A percentile compares a stretch with the other conserved stretches of the same genome.
Conservation (phyloP, 2,329 filamentous ascomycete genomes). For the Apiospora saccharicola region DNA sequence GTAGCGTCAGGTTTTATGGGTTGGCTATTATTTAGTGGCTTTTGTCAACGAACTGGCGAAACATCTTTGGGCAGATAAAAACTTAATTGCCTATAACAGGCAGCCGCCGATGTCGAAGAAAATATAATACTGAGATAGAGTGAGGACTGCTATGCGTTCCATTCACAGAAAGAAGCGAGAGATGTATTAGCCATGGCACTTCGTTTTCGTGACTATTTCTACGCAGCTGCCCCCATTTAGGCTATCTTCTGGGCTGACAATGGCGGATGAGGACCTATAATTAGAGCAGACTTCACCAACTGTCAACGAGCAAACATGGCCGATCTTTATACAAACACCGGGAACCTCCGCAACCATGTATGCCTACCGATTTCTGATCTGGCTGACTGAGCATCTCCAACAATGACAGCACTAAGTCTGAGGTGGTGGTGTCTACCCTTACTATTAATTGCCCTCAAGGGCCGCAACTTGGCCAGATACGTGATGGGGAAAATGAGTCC, state of each 20-base stretch:
- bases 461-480: too few species aligned
- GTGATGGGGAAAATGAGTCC: not conserved
- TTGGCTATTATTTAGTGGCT: slow-evolving; percentile 1
- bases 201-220: not conserved
- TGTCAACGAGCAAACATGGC: not conserved
- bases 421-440: not conserved
- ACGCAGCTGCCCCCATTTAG: not conserved
- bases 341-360: not conserved
- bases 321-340: not conserved
- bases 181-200: not conserved
- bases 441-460: not conserved
- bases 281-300: not conserved
- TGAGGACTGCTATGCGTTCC: not conserved
- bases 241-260: not conserved
- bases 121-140: not conserved
- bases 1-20: slow-evolving; percentile 1
- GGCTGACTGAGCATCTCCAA: not conserved
- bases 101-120: not conserved
- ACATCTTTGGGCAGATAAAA: not conserved
- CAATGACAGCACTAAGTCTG: not conserved
- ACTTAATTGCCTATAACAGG: not conserved
- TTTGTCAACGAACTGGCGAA: not conserved
- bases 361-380: not conserved
- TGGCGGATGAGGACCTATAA: not conserved
- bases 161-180: not conserved